Conservation (phyloP, 2,329 filamentous ascomycete species). For the Xylaria sp. region DNA sequence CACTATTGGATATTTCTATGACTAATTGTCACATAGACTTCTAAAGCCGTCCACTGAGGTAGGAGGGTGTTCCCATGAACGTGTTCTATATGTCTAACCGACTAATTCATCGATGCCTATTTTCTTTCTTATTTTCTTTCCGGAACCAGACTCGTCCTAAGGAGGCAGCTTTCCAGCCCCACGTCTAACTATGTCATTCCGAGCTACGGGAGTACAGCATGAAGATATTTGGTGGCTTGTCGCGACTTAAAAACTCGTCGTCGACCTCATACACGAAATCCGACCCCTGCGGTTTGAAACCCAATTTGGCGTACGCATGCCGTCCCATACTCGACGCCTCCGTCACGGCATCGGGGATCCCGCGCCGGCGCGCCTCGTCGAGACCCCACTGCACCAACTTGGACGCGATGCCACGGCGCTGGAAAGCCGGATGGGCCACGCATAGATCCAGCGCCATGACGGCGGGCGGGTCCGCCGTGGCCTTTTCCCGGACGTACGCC, state of each 20-base stretch:
- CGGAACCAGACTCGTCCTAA: not conserved
- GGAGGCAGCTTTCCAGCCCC: not conserved
- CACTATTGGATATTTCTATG: too few species aligned
- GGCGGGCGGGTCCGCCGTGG: conserved; percentile 52
- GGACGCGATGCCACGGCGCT: conserved; percentile 59
- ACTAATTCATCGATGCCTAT: not conserved
- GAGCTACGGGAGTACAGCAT: conserved; percentile 48
- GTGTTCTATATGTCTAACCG: not conserved
- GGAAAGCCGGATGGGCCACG: conserved; percentile 63
- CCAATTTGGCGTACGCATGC: conserved; percentile 57
- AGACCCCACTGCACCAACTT: conserved; percentile 60
- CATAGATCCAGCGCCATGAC: conserved; percentile 62
- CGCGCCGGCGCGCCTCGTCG: conserved; percentile 53
- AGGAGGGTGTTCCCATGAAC: not conserved
- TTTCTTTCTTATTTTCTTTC: not conserved
- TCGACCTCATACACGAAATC: conserved; percentile 58
- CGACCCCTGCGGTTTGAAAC: conserved; percentile 54
- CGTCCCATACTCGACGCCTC: conserved; percentile 61
- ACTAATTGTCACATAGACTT: not conserved
- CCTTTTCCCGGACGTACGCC: conserved; percentile 51
- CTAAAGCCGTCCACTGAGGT: not conserved
- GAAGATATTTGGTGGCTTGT: conserved; percentile 58
- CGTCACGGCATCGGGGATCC: conserved; percentile 54
- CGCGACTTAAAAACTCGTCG: conserved; percentile 52
- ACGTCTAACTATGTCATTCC: not conserved